These are phyloP conservation scores for Leccinum fallax DNA, from an alignment of 1,284 basidiomycete genomes.

Conservation along the genomic window DNA sequence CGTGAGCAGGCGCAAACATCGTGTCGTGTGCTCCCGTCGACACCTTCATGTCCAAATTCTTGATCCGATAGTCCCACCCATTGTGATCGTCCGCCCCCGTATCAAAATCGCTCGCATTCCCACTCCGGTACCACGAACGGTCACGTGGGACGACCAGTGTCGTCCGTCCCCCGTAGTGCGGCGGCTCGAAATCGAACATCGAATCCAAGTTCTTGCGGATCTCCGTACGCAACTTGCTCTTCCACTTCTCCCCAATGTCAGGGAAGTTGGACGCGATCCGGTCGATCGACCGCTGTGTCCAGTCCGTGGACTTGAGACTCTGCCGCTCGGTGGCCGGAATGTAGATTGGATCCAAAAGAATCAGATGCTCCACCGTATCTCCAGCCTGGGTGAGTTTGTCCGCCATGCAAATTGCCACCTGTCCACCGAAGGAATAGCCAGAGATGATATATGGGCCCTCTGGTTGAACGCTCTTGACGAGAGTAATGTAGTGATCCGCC, in stretches of 20 bases:
- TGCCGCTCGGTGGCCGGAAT: conserved; percentile 31
- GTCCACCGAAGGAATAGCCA: conserved; percentile 34
- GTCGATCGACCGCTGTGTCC: conserved; percentile 33
- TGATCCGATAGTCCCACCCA: conserved; percentile 33
- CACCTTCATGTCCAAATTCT: conserved; percentile 31
- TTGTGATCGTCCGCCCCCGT: conserved; percentile 34
- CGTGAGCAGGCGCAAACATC: conserved; percentile 36
- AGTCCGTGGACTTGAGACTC: conserved; percentile 33
- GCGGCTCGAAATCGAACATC: conserved; percentile 31
- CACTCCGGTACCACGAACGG: conserved; percentile 34
- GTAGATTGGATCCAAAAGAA: conserved; percentile 33
- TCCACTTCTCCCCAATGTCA: conserved; percentile 36
- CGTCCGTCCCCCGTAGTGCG: conserved; percentile 24
- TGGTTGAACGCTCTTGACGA: conserved; percentile 27
- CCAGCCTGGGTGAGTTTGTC: conserved; percentile 26
- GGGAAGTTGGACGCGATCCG: conserved; percentile 34
- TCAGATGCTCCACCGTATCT: conserved; percentile 27
- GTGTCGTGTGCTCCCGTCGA: conserved; percentile 32
- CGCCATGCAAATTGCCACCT: conserved; percentile 32
- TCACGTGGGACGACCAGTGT: conserved; percentile 33
- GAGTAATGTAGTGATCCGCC: conserved; percentile 35
- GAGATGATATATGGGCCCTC: conserved; percentile 29
- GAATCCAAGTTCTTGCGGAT: conserved; percentile 23
- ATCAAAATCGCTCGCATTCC: conserved; percentile 33
- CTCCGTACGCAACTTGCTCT: conserved; percentile 28